Percentiles rank a stretch among this genome's conserved stretches.
Evolutionary conservation across 768 basidiomycete genomes (phyloP).

Genomic region (Phanerochaete sordida): DNA sequence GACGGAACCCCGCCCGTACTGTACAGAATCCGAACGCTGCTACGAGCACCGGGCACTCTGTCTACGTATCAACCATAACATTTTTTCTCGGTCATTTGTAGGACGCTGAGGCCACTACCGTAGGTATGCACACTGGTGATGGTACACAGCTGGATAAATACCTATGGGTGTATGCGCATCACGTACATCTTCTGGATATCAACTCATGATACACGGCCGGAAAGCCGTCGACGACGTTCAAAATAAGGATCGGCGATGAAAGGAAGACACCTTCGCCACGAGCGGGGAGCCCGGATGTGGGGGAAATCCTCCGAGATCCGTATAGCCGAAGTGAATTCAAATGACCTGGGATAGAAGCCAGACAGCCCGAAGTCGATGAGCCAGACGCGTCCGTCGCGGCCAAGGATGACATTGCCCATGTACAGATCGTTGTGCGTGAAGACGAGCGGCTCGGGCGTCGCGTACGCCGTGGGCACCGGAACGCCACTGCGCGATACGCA

Average conservation of each 20-base stretch:
- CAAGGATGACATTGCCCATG: constrained; percentile 16
- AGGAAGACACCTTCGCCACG: not conserved
- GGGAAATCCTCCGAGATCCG: not conserved
- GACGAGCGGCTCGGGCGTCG: constrained; percentile 11
- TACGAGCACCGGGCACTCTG: too few species aligned
- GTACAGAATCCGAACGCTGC: too few species aligned
- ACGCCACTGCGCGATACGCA: not conserved
- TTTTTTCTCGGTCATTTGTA: too few species aligned
- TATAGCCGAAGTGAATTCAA: constrained; percentile 6
- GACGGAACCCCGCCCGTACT: too few species aligned
- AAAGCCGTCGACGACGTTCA: not conserved
- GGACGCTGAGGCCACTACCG: too few species aligned
- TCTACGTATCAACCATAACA: too few species aligned
- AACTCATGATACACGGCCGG: too few species aligned
- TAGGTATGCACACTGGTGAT: too few species aligned
- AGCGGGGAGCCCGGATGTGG: not conserved
- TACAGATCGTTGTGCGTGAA: constrained; percentile 17
- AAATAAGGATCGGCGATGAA: not conserved
- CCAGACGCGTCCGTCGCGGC: constrained; percentile 15
- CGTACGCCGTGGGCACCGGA: not conserved
- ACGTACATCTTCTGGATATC: too few species aligned
- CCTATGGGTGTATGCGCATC: too few species aligned
- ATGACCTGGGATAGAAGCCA: constrained; percentile 12
- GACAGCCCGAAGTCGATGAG: constrained; percentile 17
- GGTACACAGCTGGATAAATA: too few species aligned